Base-by-base conservation (phyloP, 352 stramenopile genomes). In the Phytophthora uliginosa region DNA sequence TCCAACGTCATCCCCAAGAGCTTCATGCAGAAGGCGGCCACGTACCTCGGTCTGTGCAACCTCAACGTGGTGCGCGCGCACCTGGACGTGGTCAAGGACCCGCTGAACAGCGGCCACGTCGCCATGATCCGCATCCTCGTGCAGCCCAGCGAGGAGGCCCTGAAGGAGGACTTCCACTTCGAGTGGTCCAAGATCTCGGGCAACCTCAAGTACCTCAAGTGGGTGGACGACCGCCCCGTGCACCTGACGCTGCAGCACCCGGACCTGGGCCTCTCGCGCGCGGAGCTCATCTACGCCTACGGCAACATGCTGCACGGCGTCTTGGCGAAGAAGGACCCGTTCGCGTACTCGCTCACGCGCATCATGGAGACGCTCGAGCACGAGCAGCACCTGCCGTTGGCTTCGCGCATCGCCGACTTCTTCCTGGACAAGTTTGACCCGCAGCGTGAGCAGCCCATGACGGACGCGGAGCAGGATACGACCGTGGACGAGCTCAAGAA, bases 241-340 rank as follows among this genome's bases (percentile, higher is more conserved):
- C 78, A 84, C 47, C 74, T 97, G 18, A 90, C 88, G 56, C 81
- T 93, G 64, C 87, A 95, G 71, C 76, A 95, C 77, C 95, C 97
- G 63, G 89, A 97, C 31, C 70, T 99, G 47, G 95, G 96, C 28
- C 83, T 99, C 48, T 91, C 85, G 38, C 91, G 94, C 33, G 91
- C 94, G 26, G 97, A 99, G 74, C 91, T 99, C 70, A 98, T 99
- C 73, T 98, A 98, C 58, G 95, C 93, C 17, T 98, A 99, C 82
- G 94, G 86, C 53, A 97, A 97, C 71, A 96, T 99, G 78, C 82
- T 99, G 60, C 97, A 99, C 86, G 94, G 96, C 13, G 89, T 98
- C 36, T 83, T 99, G 75, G 88, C 90, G 12, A 98, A 98, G 78
- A 83, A 96, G 59, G 98, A 99, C 70, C 82, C 96, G 8, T 97